phyloP scores from a whole-genome alignment of 148 eudicot genomes.

The Dysphania ambrosioides region DNA sequence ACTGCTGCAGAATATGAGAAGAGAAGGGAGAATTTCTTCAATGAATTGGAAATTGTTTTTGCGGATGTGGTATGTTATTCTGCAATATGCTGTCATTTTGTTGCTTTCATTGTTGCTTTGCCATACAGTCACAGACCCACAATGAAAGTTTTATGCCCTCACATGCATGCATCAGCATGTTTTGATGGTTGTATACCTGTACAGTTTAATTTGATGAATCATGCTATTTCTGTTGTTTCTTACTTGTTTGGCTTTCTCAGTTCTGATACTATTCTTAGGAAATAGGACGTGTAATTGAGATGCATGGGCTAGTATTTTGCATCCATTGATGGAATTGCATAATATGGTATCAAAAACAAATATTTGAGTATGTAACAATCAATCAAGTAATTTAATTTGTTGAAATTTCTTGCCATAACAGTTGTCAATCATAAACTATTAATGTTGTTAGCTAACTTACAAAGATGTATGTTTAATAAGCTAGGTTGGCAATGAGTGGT shows the following conservation, averaged over 20 bases:
- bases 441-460: neutral
- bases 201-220: neutral
- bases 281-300: neutral
- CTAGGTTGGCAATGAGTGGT: neutral
- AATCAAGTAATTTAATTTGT: too few species aligned
- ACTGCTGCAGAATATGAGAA: conserved; percentile 77
- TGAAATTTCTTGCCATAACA: neutral
- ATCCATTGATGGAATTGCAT: neutral
- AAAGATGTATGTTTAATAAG: neutral
- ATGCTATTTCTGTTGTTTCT: neutral
- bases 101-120: neutral
- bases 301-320: neutral
- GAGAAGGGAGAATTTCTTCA: conserved; percentile 80
- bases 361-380: neutral
- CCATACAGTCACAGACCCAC: neutral
- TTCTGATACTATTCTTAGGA: neutral
- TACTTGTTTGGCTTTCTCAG: neutral
- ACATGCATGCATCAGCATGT: neutral
- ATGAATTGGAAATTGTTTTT: conserved; percentile 73
- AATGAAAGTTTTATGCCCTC: neutral
- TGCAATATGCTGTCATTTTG: neutral
- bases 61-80: conserved; percentile 80
- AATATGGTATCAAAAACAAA: too few species aligned
- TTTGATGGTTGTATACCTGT: neutral
- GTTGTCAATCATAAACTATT: neutral